A percentile compares a stretch with the other conserved stretches of the same genome.
phyloP scores from a whole-genome alignment of 129 eudicot genomes.

The Tagetes patula region DNA sequence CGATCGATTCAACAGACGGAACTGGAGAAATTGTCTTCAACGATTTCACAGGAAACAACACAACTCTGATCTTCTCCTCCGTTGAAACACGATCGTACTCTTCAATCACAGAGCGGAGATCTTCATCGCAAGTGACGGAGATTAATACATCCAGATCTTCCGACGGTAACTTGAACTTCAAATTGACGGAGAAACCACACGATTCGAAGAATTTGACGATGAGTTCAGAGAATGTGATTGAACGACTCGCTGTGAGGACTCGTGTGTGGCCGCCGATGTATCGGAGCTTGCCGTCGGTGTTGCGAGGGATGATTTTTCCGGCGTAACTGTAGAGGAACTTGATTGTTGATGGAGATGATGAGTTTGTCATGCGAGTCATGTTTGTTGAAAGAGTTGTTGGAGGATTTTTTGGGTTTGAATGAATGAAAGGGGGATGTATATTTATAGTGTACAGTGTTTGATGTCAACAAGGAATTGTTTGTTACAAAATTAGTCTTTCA shows the following conservation, averaged over 20 bases:
- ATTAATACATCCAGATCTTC: conserved; percentile 79
- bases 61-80: conserved; percentile 67
- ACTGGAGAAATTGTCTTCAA: conserved; percentile 55
- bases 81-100: conserved; percentile 60
- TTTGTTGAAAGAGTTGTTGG: conserved; percentile 18
- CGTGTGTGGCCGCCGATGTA: conserved; percentile 85
- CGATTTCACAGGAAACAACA: conserved; percentile 47
- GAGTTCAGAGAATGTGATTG: conserved; percentile 55
- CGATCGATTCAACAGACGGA: conserved; percentile 49
- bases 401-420: conserved; percentile 23
- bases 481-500: background rate
- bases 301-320: conserved; percentile 85
- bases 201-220: conserved; percentile 63
- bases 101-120: conserved; percentile 50
- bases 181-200: conserved; percentile 63
- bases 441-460: conserved; percentile 29
- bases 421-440: background rate
- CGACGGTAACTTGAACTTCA: conserved; percentile 67
- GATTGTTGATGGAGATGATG: conserved; percentile 27
- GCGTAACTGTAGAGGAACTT: conserved; percentile 86
- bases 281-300: conserved; percentile 66
- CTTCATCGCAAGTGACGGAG: conserved; percentile 66
- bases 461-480: background rate
- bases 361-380: conserved; percentile 37
- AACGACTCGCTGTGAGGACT: conserved; percentile 62